A percentile compares a stretch with the other conserved stretches of the same genome.
Conservation (phyloP, 345 rosid genomes). For the Citrus inodora region DNA sequence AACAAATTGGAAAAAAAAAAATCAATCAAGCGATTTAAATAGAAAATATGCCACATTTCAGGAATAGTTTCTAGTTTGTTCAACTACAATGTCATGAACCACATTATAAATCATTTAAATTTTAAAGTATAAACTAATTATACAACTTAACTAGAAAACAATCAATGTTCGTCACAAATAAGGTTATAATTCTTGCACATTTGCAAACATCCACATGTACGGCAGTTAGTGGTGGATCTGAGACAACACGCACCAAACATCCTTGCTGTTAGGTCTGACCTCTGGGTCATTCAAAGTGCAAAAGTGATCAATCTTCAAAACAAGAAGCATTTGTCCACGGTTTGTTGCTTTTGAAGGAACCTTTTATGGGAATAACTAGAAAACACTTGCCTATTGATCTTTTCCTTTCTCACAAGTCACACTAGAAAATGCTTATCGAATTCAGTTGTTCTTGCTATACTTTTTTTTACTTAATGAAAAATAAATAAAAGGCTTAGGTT, state of each 20-base stretch:
- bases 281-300: conserved; percentile 78
- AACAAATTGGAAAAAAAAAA: no score
- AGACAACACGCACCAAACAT: no score
- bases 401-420: no score
- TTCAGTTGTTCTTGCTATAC: no score
- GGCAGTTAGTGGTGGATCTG: conserved; percentile 25
- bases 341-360: no score
- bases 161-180: not conserved
- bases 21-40: no score
- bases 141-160: not conserved
- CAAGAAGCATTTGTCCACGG: conserved; percentile 51
- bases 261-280: conserved; percentile 42
- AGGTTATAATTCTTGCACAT: not conserved
- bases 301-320: conserved; percentile 72
- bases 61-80: not conserved
- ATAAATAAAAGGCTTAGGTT: no score
- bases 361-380: no score
- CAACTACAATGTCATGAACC: not conserved
- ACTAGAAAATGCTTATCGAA: no score
- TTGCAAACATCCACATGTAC: not conserved
- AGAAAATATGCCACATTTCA: not conserved
- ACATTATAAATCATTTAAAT: not conserved
- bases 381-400: no score
- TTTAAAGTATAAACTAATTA: not conserved
- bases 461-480: no score